Conservation (phyloP, 1,284 basidiomycete species). For the Paramarasmius palmivorus region DNA sequence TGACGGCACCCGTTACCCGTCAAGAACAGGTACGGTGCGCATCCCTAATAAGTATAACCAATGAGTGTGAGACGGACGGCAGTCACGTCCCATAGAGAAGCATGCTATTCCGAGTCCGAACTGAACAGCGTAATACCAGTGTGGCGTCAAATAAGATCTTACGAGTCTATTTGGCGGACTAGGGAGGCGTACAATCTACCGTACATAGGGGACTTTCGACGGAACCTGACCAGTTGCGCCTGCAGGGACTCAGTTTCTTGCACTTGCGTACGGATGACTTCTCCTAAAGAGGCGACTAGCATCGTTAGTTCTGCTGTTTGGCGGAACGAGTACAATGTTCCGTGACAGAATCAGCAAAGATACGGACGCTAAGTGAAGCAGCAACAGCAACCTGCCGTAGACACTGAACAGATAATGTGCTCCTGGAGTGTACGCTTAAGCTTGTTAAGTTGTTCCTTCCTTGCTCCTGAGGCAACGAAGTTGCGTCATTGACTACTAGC, state of each 20-base stretch:
- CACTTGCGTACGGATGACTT: too few species aligned
- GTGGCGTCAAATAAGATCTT: too few species aligned
- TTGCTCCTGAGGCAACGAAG: slow-evolving; percentile 30
- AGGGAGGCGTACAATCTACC: too few species aligned
- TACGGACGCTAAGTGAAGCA: slow-evolving; percentile 69
- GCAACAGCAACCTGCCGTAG: slow-evolving; percentile 14
- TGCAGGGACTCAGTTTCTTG: too few species aligned
- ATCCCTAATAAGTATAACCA: too few species aligned
- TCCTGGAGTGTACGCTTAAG: not conserved
- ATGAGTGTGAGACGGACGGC: too few species aligned
- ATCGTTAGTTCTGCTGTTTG: not conserved
- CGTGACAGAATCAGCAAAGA: slow-evolving; percentile 76
- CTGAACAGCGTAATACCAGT: too few species aligned
- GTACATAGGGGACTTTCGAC: slow-evolving; percentile 66
- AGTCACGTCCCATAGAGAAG: too few species aligned
- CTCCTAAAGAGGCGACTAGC: slow-evolving; percentile 36
- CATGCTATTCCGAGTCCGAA: too few species aligned
- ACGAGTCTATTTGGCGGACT: too few species aligned
- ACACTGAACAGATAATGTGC: slow-evolving; percentile 33
- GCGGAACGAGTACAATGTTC: slow-evolving; percentile 8
- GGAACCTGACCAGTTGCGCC: slow-evolving; percentile 63
- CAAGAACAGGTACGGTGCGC: too few species aligned
- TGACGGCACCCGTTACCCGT: too few species aligned
- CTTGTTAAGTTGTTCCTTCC: not conserved
- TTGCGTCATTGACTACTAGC: slow-evolving; percentile 45